Base-by-base conservation (phyloP, 75 land plant species). In the Pseudotsuga menziesii region DNA sequence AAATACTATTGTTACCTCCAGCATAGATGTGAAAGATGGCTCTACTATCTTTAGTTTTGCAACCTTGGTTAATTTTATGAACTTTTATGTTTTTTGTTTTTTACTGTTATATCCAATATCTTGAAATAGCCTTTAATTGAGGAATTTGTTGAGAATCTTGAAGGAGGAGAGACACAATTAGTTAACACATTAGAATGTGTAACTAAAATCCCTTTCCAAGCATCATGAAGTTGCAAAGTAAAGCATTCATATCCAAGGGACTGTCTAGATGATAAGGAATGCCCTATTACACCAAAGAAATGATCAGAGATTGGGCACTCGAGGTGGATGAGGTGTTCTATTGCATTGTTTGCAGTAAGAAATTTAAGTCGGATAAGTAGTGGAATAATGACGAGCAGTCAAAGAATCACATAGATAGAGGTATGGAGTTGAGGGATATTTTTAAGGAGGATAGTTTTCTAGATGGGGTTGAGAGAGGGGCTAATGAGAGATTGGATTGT, bases 1-100 rank as follows among this genome's bases (percentile, higher is more conserved):
- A 61, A 72, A 75, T 27, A 85, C 88, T 26, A 64, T 87, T 59
- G 84, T 92, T 23, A 70, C 83, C 17, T 88, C 85, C 19, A 69
- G 64, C 76, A 66, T 29, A 82, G 88, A 78, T 54, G 78, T 70
- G 6, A 73, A 4, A 29, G 78, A 58, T 48, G 89, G 83, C 5
- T 44, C n/a, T n/a, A 71, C 75, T 17, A 79, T 79, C 4, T 74
- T 77, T 77, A 20, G 54, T 64, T 25, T 79, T 2, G 90, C 94
- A 6, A 90, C 93, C 22, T 77, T 88, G 55, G 90, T 89, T 89
- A 81, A 16, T 66, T 15, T n/a, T 1, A 14, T 8, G 12, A 15
- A 22, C 19, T 15, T 62, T 26, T 62, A 27, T 20, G 44, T 41
- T 5, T n/a, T 41, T 41, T 5, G 5, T 4, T 41, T 5, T 5